These are phyloP conservation scores for Heterobasidion occidentale DNA, from an alignment of 1,284 basidiomycete species.

Conservation along the genomic window DNA sequence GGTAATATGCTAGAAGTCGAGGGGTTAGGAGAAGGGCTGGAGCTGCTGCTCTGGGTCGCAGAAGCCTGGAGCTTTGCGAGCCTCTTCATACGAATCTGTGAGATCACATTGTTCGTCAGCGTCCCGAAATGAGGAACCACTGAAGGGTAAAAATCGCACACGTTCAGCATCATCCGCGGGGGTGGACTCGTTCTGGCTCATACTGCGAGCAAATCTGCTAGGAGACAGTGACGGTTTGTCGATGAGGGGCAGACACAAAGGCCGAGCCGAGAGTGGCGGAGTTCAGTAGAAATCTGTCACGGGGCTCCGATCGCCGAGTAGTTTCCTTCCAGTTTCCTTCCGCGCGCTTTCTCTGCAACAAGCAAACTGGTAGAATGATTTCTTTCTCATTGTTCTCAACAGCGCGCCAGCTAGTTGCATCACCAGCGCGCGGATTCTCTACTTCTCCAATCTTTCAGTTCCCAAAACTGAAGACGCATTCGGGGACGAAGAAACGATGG, in stretches of 20 bases:
- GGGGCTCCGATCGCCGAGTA: background rate
- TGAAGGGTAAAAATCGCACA: slow-evolving; percentile 30
- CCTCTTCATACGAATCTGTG: slow-evolving; percentile 81
- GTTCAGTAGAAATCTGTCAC: background rate
- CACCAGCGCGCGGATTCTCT: slow-evolving; percentile 25
- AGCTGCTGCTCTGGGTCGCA: slow-evolving; percentile 25
- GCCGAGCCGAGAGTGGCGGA: background rate
- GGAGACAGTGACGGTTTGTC: background rate
- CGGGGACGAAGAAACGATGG: slow-evolving; percentile 79
- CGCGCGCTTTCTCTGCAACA: too few species aligned
- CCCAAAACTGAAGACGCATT: slow-evolving; percentile 67
- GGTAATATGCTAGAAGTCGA: slow-evolving; percentile 25
- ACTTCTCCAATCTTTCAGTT: slow-evolving; percentile 22
- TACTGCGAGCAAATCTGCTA: slow-evolving; percentile 13
- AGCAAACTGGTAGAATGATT: background rate
- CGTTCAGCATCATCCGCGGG: slow-evolving; percentile 73
- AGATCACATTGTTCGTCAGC: background rate
- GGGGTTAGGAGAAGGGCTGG: slow-evolving; percentile 23
- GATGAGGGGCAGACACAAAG: background rate
- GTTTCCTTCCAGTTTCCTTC: background rate
- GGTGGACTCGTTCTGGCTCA: slow-evolving; percentile 29
- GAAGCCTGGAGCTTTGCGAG: slow-evolving; percentile 66
- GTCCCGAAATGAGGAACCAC: too few species aligned
- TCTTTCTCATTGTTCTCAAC: slow-evolving; percentile 13
- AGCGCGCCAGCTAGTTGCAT: slow-evolving; percentile 14